These are phyloP conservation scores for Hortiboletus campestris DNA, from an alignment of 768 basidiomycete genomes.

Conservation along the genomic window DNA sequence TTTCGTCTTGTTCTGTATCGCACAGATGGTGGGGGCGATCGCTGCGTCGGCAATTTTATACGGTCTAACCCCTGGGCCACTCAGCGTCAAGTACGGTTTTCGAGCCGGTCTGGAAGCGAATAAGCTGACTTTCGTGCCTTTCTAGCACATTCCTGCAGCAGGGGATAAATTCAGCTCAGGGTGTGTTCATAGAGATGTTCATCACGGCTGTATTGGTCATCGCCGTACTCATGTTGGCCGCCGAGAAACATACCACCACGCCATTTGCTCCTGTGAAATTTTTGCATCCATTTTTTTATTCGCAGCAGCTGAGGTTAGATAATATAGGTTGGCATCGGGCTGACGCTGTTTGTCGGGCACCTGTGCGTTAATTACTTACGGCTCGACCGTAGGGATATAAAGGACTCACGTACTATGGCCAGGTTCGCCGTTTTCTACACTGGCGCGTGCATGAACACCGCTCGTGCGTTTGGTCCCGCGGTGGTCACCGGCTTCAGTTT, in stretches of 20 bases:
- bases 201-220: slow-evolving; percentile 57
- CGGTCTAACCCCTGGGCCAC: slow-evolving; percentile 51
- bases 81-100: slow-evolving; percentile 49
- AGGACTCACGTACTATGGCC: not conserved
- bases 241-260: slow-evolving; percentile 64
- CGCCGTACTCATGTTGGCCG: slow-evolving; percentile 70
- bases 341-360: slow-evolving; percentile 62
- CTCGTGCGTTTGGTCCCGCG: slow-evolving; percentile 69
- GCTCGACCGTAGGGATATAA: not conserved
- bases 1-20: slow-evolving; percentile 57
- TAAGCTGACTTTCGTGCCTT: not conserved
- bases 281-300: not conserved
- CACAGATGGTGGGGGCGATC: slow-evolving; percentile 61
- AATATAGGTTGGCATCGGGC: slow-evolving; percentile 57
- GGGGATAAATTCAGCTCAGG: slow-evolving; percentile 53
- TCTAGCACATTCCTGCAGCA: slow-evolving; percentile 46
- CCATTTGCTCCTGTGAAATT: slow-evolving; percentile 61
- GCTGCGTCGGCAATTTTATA: slow-evolving; percentile 55
- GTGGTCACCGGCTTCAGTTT: slow-evolving; percentile 55
- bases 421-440: slow-evolving; percentile 64
- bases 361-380: slow-evolving; percentile 39
- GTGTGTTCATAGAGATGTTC: slow-evolving; percentile 72
- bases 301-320: not conserved
- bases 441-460: slow-evolving; percentile 67
- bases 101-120: slow-evolving; percentile 9